Conservation (phyloP, 805 yeast genomes). For the Zygoascus biomembranicola region DNA sequence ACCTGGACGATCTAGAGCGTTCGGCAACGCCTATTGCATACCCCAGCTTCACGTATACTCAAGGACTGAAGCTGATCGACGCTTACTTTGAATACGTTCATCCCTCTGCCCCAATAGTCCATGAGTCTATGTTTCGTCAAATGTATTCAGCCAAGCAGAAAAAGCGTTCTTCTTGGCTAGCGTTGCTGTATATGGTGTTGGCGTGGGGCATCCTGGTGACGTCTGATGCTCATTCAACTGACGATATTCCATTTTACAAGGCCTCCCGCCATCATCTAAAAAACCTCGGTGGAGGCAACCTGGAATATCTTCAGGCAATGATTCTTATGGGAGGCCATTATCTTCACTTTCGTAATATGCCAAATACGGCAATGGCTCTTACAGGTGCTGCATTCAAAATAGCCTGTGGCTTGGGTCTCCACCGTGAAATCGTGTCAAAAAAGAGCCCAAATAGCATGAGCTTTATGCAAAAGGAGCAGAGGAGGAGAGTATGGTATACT, state of each 20-base stretch:
- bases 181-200: slow-evolving; percentile 1
- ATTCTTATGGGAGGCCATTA: neutral
- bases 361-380: slow-evolving; percentile 3
- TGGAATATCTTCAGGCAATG: neutral
- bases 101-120: neutral
- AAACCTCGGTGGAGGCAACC: neutral
- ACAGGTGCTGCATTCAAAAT: slow-evolving; percentile 3
- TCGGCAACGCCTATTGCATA: neutral
- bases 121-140: neutral
- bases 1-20: neutral
- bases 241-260: neutral
- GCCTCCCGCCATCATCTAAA: neutral
- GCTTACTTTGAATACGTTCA: slow-evolving; percentile 3
- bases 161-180: neutral
- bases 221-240: neutral
- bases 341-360: slow-evolving; percentile 1
- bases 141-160: neutral
- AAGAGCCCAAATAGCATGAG: neutral
- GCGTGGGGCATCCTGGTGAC: neutral
- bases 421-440: neutral
- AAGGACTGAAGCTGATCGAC: neutral
- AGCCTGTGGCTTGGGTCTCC: neutral
- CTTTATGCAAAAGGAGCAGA: neutral
- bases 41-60: too few relatives aligned
- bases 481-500: neutral